phyloP scores from a whole-genome alignment of 2,329 filamentous ascomycete genomes.

The Biscogniauxia mediterranea region DNA sequence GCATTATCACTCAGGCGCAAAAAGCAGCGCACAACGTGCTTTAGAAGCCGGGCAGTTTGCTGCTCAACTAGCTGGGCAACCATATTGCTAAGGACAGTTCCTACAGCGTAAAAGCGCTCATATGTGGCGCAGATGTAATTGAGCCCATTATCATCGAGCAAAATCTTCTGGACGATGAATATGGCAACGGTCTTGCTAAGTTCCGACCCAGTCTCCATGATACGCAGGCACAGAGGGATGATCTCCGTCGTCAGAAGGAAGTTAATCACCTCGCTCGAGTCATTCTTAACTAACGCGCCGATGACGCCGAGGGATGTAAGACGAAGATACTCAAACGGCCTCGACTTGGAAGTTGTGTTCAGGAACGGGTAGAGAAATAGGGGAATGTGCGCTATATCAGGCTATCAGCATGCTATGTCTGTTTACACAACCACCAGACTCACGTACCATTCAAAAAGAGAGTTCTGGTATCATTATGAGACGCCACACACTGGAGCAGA shows the following conservation, averaged over 20 bases:
- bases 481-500: constrained; percentile 93
- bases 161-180: constrained; percentile 98
- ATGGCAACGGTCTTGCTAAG: constrained; percentile 98
- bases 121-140: constrained; percentile 99
- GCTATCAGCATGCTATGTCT: constrained; percentile 6
- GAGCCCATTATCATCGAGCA: constrained; percentile 92
- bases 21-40: constrained; percentile 97
- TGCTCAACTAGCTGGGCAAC: constrained; percentile 96
- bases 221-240: constrained; percentile 92
- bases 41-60: constrained; percentile 90
- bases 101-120: constrained; percentile 96
- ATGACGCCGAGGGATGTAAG: constrained; percentile 96
- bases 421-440: background rate
- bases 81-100: constrained; percentile 98
- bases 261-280: constrained; percentile 98
- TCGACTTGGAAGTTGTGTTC: constrained; percentile 97
- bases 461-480: constrained; percentile 92
- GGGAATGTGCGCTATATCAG: constrained; percentile 78
- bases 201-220: constrained; percentile 99
- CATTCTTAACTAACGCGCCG: constrained; percentile 95
- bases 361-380: constrained; percentile 97
- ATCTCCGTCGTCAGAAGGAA: constrained; percentile 98
- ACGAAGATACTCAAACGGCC: constrained; percentile 95
- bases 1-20: constrained; percentile 94
- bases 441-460: constrained; percentile 83